Conservation (phyloP, 305 asterid genomes). For the Fraxinus velutina region DNA sequence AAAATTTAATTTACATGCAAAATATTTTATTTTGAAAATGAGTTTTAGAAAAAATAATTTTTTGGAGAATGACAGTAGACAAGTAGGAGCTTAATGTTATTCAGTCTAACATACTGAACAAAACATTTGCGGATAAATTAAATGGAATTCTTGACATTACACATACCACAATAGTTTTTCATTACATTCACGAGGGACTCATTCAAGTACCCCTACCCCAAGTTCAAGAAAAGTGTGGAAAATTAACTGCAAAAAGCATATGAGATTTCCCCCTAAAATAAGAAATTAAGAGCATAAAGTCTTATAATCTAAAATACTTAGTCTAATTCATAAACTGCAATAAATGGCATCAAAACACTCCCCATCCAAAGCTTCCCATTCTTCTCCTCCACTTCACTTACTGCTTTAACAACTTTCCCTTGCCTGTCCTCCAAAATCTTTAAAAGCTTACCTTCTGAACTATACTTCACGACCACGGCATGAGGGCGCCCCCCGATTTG, state of each 20-base stretch:
- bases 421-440: slow-evolving; percentile 65
- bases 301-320: slow-evolving; percentile 13
- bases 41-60: too few species aligned
- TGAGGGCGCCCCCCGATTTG: slow-evolving; percentile 69
- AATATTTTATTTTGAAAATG: too few species aligned
- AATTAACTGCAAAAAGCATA: not conserved
- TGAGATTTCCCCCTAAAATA: not conserved
- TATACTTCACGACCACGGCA: slow-evolving; percentile 56
- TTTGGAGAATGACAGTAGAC: too few species aligned
- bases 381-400: slow-evolving; percentile 81
- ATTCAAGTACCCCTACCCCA: not conserved
- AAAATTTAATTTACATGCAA: not conserved
- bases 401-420: slow-evolving; percentile 78
- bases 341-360: slow-evolving; percentile 71
- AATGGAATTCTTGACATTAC: not conserved
- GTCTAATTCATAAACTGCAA: slow-evolving; percentile 67
- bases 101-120: not conserved
- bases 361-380: slow-evolving; percentile 92
- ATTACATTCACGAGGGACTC: not conserved
- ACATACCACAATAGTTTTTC: not conserved
- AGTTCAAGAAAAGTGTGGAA: not conserved
- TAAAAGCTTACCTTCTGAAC: slow-evolving; percentile 69
- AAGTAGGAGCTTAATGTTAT: too few species aligned
- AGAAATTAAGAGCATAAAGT: not conserved
- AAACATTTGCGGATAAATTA: not conserved